Base-by-base conservation (phyloP, 78 protist genomes). In the Tieghemostelium lacteum region DNA sequence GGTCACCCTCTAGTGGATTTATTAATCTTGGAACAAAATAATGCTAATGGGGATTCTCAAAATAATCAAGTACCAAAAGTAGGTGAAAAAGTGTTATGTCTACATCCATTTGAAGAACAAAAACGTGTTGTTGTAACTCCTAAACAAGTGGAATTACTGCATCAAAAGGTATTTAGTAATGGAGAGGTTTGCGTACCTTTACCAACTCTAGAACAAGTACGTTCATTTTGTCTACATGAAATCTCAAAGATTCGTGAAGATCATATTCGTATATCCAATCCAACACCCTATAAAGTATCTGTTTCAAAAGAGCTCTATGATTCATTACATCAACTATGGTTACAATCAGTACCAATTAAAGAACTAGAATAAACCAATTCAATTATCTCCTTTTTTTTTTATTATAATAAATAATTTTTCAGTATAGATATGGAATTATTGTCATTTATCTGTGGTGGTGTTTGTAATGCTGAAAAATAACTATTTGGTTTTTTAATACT, bases 251-350 rank as follows among this genome's bases (percentile, higher is more conserved):
- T 94, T 40, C 49, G 98, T 28, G 86, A 71, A 29, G 98, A 96
- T 72, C 87, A 75, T 29, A 72, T 87, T 36, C 73, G 96, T 22
- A n/a, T 61, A 22, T 66, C 86, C 63, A 88, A 92, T 66, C 97
- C 96, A 39, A 92, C 96, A 10, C 95, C 96, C 10, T 94, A 93
- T 85, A 94, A 94, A 65, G 95, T 94, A 12, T 71, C 87, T 7
- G 74, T 94, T 2, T 58, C 94, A 5, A 54, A 73, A 31, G 67
- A 86, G 7, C 85, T 94, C 17, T 88, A 69, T 45, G 88, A 87
- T 34, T 26, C 69, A 8, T 75, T 94, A 19, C 94, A 94, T 64
- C n/a, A 75, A 20, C 86, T 94, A 19, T 94, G 96, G 96, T 67
- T 74, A 34, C 49, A 69, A 24, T 61, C 76, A 34, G 77, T 78